Evolutionary conservation across 129 eudicot species (phyloP).

Genomic region (Artemisia argyi): DNA sequence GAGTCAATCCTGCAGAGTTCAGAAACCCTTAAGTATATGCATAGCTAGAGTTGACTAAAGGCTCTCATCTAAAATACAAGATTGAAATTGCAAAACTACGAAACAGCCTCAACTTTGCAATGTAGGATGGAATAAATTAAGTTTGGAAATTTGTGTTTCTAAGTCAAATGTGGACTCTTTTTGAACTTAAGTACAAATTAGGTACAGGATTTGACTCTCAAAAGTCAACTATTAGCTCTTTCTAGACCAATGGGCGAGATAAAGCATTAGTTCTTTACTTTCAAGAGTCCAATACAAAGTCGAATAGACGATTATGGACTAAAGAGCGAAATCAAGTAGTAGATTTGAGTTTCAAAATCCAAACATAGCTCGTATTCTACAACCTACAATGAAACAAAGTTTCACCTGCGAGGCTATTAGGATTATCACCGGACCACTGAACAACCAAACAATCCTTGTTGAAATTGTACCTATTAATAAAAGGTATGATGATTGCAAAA

Average conservation of each 20-base stretch:
- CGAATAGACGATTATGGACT: not conserved
- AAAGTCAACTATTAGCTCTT: not conserved
- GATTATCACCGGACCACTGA: conserved; percentile 91
- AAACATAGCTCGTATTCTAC: not conserved
- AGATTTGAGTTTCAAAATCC: not conserved
- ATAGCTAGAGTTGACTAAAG: not conserved
- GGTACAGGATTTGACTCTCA: not conserved
- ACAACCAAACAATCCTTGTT: conserved; percentile 60
- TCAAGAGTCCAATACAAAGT: not conserved
- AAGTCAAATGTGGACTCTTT: not conserved
- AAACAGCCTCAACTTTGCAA: not conserved
- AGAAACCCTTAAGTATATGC: not conserved
- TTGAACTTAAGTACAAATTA: not conserved
- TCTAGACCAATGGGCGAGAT: not conserved
- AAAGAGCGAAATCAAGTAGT: not conserved
- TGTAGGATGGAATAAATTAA: not conserved
- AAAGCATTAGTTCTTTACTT: not conserved
- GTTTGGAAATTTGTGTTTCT: not conserved
- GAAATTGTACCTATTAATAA: conserved; percentile 55
- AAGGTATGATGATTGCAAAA: not conserved
- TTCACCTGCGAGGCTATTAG: conserved; percentile 76
- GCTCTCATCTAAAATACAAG: not conserved
- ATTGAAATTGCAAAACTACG: not conserved
- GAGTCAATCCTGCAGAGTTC: conserved; percentile 61
- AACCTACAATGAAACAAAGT: not conserved